Conservation (phyloP, 768 basidiomycete genomes). For the Amanita exitialis region DNA sequence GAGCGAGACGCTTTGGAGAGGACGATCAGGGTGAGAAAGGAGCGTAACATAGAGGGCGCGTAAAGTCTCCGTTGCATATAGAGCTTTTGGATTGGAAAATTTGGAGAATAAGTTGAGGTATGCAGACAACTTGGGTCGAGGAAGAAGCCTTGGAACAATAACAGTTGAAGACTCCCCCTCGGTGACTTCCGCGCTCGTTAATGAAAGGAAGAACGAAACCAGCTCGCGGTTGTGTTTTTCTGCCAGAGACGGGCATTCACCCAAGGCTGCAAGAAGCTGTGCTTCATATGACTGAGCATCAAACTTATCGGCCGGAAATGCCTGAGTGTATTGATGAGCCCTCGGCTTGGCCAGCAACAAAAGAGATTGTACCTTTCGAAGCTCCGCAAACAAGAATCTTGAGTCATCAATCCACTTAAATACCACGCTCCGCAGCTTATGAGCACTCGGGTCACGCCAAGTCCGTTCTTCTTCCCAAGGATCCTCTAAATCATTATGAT, state of each 20-base stretch:
- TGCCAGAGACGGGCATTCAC: constrained; percentile 58
- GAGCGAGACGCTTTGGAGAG: constrained; percentile 67
- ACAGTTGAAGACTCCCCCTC: constrained; percentile 27
- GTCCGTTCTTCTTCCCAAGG: constrained; percentile 63
- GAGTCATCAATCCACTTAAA: constrained; percentile 34
- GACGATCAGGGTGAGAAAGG: constrained; percentile 76
- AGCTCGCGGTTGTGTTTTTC: constrained; percentile 87
- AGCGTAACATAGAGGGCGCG: constrained; percentile 58
- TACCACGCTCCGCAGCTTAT: constrained; percentile 43
- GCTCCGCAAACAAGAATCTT: constrained; percentile 15
- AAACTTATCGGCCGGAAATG: constrained; percentile 35
- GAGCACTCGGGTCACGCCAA: constrained; percentile 70
- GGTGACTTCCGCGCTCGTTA: constrained; percentile 23
- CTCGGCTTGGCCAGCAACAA: constrained; percentile 10
- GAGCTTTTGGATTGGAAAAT: constrained; percentile 87
- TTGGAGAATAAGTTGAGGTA: constrained; percentile 88
- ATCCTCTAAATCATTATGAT: constrained; percentile 20
- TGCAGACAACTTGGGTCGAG: constrained; percentile 51
- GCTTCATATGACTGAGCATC: constrained; percentile 70
- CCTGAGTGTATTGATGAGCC: constrained; percentile 14
- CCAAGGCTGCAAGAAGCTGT: constrained; percentile 65
- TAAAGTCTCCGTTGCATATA: constrained; percentile 59
- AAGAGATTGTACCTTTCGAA: constrained; percentile 21
- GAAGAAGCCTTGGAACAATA: constrained; percentile 52
- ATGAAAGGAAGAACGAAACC: constrained; percentile 68